These are phyloP conservation scores for Chlamydomonas sp. DNA, from an alignment of 139 green algal species.

Conservation along the genomic window DNA sequence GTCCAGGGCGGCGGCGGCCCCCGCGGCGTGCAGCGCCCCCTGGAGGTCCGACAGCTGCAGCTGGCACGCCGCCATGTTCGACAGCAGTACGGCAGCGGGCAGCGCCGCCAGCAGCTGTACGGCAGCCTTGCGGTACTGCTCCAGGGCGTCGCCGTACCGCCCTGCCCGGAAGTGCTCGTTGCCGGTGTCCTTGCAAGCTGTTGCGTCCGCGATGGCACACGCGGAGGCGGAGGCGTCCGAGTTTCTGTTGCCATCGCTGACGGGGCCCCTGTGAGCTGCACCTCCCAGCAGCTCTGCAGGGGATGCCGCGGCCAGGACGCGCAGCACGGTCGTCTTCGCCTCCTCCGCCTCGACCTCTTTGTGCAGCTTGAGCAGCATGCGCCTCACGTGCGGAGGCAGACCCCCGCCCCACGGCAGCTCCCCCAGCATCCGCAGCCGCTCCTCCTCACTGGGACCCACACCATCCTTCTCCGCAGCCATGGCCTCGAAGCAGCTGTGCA, in stretches of 20 bases:
- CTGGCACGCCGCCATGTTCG: background rate
- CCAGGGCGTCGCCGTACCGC: background rate
- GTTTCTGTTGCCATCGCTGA: too few species aligned
- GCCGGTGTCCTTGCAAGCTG: slow-evolving; percentile 12
- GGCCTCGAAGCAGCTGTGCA: background rate
- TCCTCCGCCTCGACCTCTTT: too few species aligned
- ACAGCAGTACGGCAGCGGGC: slow-evolving; percentile 1
- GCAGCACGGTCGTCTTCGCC: too few species aligned
- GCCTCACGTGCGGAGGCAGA: background rate
- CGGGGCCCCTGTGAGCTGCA: too few species aligned
- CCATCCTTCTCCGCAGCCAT: background rate
- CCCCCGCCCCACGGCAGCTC: background rate
- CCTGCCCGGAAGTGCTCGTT: background rate
- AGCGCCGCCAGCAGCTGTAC: background rate
- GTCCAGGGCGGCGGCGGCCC: background rate
- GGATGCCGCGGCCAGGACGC: too few species aligned
- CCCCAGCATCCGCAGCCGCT: background rate
- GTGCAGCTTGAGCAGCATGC: background rate
- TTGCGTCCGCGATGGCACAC: background rate
- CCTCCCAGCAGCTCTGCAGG: too few species aligned
- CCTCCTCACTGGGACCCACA: background rate
- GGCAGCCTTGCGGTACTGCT: background rate
- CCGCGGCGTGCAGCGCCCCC: background rate
- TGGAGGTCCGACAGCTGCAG: background rate
- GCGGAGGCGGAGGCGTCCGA: background rate